Percentiles rank a stretch among this genome's conserved stretches.
These are phyloP conservation scores for Xerocomellus chrysenteron DNA, from an alignment of 768 basidiomycete genomes.

Conservation along the genomic window DNA sequence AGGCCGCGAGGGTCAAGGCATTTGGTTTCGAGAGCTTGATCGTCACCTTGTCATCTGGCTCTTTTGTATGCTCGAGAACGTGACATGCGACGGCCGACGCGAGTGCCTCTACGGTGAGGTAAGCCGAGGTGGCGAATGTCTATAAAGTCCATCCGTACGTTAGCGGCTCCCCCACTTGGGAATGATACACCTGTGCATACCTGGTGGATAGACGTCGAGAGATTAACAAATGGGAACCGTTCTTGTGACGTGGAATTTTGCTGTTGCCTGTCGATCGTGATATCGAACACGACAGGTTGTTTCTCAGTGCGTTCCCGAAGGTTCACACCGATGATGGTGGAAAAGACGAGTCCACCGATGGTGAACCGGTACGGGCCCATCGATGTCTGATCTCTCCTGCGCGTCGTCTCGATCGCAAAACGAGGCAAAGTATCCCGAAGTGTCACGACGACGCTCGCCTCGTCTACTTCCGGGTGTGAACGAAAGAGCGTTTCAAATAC, in stretches of 20 bases:
- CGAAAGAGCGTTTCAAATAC: conserved; percentile 41
- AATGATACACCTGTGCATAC: not conserved
- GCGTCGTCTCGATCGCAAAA: conserved; percentile 41
- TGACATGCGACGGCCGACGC: conserved; percentile 52
- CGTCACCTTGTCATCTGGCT: conserved; percentile 34
- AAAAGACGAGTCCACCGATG: conserved; percentile 45
- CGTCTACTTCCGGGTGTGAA: conserved; percentile 32
- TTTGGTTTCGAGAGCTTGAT: conserved; percentile 70
- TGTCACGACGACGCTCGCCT: conserved; percentile 43
- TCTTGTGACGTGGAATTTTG: not conserved
- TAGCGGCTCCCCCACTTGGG: not conserved
- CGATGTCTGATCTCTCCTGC: conserved; percentile 18
- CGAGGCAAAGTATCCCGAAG: conserved; percentile 50
- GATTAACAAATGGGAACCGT: conserved; percentile 13
- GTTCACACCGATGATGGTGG: conserved; percentile 66
- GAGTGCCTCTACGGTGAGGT: conserved; percentile 70
- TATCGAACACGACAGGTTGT: conserved; percentile 57
- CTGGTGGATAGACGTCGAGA: conserved; percentile 36
- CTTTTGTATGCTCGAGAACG: conserved; percentile 36
- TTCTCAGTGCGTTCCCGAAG: conserved; percentile 60
- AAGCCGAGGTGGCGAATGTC: conserved; percentile 50
- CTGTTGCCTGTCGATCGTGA: conserved; percentile 34
- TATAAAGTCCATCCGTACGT: conserved; percentile 22
- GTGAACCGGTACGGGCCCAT: conserved; percentile 22
- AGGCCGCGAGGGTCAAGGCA: conserved; percentile 65